A percentile compares a stretch with the other conserved stretches of the same genome.
Evolutionary conservation across 805 yeast species (phyloP).

Genomic region (Yarrowia keelungensis): DNA sequence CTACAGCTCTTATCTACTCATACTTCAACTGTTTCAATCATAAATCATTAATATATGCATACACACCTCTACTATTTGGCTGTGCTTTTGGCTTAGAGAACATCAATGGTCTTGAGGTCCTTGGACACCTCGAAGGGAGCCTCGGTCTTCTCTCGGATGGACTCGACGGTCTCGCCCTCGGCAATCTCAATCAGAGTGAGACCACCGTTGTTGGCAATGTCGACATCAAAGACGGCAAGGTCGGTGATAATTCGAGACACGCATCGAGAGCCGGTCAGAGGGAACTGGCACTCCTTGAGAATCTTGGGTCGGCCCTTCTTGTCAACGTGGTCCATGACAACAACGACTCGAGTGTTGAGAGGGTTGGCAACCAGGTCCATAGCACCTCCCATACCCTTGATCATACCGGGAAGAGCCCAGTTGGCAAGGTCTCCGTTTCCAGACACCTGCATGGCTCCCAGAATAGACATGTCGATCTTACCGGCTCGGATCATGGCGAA

Average conservation of each 20-base stretch:
- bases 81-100: slow-evolving; percentile 12
- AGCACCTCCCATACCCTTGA: slow-evolving; percentile 63
- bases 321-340: slow-evolving; percentile 58
- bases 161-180: slow-evolving; percentile 53
- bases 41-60: slow-evolving; percentile 27
- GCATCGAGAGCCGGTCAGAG: slow-evolving; percentile 57
- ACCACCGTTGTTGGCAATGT: slow-evolving; percentile 50
- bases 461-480: slow-evolving; percentile 54
- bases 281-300: slow-evolving; percentile 55
- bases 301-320: slow-evolving; percentile 58
- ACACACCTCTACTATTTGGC: not conserved
- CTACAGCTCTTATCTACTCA: not conserved
- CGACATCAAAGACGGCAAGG: slow-evolving; percentile 58
- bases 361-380: slow-evolving; percentile 62
- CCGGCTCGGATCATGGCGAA: slow-evolving; percentile 60
- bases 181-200: slow-evolving; percentile 55
- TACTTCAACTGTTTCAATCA: not conserved
- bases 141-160: slow-evolving; percentile 53
- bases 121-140: slow-evolving; percentile 52
- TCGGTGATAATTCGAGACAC: slow-evolving; percentile 57
- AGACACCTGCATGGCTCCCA: slow-evolving; percentile 61
- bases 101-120: slow-evolving; percentile 40
- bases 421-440: slow-evolving; percentile 59
- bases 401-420: slow-evolving; percentile 60
- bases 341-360: slow-evolving; percentile 55